Evolutionary conservation across 495 filamentous ascomycete genomes (phyloP).

Genomic region (Thermothielavioides terrestris): DNA sequence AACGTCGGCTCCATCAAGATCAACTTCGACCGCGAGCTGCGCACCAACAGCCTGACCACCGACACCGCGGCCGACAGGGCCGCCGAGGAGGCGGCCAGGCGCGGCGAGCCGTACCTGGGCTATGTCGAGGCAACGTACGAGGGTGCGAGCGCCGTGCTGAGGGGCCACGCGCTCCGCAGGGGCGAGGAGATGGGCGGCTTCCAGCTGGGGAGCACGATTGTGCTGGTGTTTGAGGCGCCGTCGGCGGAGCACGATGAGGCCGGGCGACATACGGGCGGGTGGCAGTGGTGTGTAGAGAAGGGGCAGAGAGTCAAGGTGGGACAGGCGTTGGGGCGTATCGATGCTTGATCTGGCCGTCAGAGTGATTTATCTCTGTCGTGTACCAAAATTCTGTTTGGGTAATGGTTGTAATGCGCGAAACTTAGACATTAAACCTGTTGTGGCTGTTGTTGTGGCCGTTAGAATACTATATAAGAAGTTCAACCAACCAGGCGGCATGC

Average conservation of each 20-base stretch:
- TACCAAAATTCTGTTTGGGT: constrained; percentile 1
- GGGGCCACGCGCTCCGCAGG: constrained; percentile 71
- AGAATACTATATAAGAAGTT: neutral
- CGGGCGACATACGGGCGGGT: constrained; percentile 57
- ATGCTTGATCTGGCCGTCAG: constrained; percentile 4
- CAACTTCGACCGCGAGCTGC: constrained; percentile 91
- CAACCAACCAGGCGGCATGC: neutral
- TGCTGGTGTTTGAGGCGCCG: constrained; percentile 94
- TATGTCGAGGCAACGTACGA: constrained; percentile 88
- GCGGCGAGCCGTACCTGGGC: constrained; percentile 73
- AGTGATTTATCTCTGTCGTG: neutral
- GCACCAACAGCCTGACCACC: constrained; percentile 83
- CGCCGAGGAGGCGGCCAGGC: constrained; percentile 63
- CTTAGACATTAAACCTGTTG: constrained; percentile 9
- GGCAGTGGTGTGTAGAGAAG: constrained; percentile 73
- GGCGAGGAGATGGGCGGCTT: constrained; percentile 99
- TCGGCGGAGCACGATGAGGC: constrained; percentile 54
- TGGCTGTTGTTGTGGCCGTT: neutral
- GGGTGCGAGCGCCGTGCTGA: constrained; percentile 63
- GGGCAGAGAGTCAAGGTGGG: constrained; percentile 86
- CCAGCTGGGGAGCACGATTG: constrained; percentile 89
- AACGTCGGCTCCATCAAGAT: constrained; percentile 96
- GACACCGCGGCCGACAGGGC: constrained; percentile 81
- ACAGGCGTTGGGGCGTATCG: constrained; percentile 62
- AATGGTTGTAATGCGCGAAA: neutral